Evolutionary conservation across 2,329 filamentous ascomycete genomes (phyloP).

Genomic region (Lachnellula arida): DNA sequence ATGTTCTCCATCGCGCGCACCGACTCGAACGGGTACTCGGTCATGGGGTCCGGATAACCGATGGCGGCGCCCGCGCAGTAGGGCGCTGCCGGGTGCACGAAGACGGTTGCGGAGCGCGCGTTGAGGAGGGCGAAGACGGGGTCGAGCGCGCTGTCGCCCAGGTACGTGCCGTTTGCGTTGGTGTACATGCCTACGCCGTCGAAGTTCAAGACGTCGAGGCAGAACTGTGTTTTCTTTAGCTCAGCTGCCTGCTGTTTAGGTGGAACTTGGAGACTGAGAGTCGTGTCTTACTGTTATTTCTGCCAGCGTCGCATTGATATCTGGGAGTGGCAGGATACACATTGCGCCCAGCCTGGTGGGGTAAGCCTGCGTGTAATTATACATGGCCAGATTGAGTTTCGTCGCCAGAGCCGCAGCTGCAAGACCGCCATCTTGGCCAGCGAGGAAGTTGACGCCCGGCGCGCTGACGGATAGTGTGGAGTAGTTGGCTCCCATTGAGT

Average conservation of each 20-base stretch:
- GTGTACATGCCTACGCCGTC: conserved; percentile 41
- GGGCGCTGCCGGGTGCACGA: conserved; percentile 40
- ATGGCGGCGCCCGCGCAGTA: background rate
- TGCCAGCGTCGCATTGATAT: conserved; percentile 27
- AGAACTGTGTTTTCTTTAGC: conserved; percentile 25
- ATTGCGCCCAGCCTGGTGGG: conserved; percentile 36
- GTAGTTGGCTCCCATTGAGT: conserved; percentile 41
- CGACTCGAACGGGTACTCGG: conserved; percentile 50
- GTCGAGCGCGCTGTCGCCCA: conserved; percentile 36
- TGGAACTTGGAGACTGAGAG: background rate
- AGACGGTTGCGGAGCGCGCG: conserved; percentile 35
- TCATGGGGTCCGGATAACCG: conserved; percentile 34
- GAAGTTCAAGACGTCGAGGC: conserved; percentile 33
- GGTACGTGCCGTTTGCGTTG: conserved; percentile 37
- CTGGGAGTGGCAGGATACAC: conserved; percentile 34
- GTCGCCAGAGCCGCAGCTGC: conserved; percentile 31
- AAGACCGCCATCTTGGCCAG: conserved; percentile 26
- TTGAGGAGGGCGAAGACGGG: conserved; percentile 40
- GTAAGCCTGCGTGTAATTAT: conserved; percentile 18
- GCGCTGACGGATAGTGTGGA: conserved; percentile 52
- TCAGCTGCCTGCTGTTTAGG: conserved; percentile 14
- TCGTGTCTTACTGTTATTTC: conserved; percentile 29
- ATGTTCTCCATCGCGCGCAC: conserved; percentile 31
- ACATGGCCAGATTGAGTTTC: conserved; percentile 26
- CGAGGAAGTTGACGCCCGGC: conserved; percentile 41